Conservation (phyloP, 305 asterid genomes). For the Solanum hybrid region DNA sequence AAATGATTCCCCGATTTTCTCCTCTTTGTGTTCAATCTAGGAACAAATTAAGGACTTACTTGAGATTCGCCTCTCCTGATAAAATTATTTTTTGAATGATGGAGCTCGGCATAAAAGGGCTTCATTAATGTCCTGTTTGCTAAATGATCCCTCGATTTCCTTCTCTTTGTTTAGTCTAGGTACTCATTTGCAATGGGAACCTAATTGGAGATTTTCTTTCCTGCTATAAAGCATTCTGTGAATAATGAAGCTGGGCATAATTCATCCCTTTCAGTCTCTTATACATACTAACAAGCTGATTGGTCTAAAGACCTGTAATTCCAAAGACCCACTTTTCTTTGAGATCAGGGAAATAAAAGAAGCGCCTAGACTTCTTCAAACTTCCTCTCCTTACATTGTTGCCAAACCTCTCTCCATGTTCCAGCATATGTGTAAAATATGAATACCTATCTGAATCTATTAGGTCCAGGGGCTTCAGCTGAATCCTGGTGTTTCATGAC, state of each 20-base stretch:
- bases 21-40: neutral
- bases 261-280: neutral
- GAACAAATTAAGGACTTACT: neutral
- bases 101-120: neutral
- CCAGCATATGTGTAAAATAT: neutral
- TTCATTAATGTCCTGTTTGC: neutral
- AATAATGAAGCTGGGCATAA: neutral
- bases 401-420: neutral
- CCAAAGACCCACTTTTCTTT: neutral
- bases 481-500: neutral
- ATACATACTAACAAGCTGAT: neutral
- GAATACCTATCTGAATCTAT: neutral
- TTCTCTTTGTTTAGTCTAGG: neutral
- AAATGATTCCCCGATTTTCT: neutral
- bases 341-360: neutral
- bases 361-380: neutral
- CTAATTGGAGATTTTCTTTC: neutral
- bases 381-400: neutral
- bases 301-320: neutral
- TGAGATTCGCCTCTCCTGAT: neutral
- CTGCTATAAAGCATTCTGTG: neutral
- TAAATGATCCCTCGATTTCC: neutral
- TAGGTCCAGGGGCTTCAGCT: neutral
- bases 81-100: neutral
- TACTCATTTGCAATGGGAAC: neutral